Conservation (phyloP, 768 basidiomycete species). For the Lepiota brunneoincarnata region DNA sequence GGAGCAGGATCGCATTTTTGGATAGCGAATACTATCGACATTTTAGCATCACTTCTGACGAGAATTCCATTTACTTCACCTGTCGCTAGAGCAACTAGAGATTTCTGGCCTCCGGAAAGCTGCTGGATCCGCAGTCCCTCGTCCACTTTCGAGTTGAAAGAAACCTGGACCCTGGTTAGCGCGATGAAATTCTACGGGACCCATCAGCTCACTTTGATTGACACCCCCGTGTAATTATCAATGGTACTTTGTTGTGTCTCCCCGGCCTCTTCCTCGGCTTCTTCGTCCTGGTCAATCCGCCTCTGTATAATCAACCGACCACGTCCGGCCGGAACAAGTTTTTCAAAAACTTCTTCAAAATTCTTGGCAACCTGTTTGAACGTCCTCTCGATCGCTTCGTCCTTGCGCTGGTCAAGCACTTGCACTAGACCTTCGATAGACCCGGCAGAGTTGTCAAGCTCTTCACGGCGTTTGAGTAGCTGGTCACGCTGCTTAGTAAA, state of each 20-base stretch:
- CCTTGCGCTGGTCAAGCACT: slow-evolving; percentile 93
- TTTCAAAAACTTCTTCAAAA: slow-evolving; percentile 97
- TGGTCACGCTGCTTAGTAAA: slow-evolving; percentile 98
- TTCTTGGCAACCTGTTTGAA: slow-evolving; percentile 98
- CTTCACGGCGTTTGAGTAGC: slow-evolving; percentile 80
- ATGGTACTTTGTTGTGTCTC: slow-evolving; percentile 73
- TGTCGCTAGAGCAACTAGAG: slow-evolving; percentile 91
- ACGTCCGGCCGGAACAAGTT: slow-evolving; percentile 89
- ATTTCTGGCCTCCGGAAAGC: slow-evolving; percentile 96
- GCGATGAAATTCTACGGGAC: not conserved
- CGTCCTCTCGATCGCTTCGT: slow-evolving; percentile 97
- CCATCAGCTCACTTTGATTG: slow-evolving; percentile 69
- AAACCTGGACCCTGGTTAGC: slow-evolving; percentile 57
- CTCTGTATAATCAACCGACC: slow-evolving; percentile 93
- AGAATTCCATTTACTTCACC: slow-evolving; percentile 38
- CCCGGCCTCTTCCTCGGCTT: slow-evolving; percentile 68
- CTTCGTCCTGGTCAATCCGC: slow-evolving; percentile 83
- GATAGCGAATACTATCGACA: slow-evolving; percentile 82
- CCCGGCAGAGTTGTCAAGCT: slow-evolving; percentile 83
- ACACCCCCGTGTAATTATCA: slow-evolving; percentile 95
- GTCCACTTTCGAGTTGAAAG: slow-evolving; percentile 98
- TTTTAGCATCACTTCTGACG: slow-evolving; percentile 1
- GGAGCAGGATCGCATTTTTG: slow-evolving; percentile 99
- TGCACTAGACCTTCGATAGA: slow-evolving; percentile 93
- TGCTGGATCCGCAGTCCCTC: slow-evolving; percentile 97